These are phyloP conservation scores for Verticillium alfalfae DNA, from an alignment of 2,329 filamentous ascomycete species.

Conservation along the genomic window DNA sequence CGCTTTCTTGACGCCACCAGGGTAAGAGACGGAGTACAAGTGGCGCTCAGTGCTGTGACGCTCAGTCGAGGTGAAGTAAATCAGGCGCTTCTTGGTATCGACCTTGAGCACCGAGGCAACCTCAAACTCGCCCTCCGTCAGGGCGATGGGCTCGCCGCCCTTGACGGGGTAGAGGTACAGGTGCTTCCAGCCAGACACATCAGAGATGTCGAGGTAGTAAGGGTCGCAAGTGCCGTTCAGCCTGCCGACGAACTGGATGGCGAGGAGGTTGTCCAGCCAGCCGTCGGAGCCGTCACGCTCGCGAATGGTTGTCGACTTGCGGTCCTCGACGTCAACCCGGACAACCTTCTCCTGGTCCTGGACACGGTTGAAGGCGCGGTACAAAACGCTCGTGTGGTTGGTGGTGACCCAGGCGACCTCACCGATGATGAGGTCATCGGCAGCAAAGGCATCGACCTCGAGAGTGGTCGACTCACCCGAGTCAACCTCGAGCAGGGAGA, in stretches of 20 bases:
- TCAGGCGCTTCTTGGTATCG: slow-evolving; percentile 45
- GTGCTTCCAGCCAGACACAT: slow-evolving; percentile 60
- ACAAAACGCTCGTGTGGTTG: slow-evolving; percentile 53
- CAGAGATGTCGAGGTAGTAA: slow-evolving; percentile 64
- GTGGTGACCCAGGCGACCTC: slow-evolving; percentile 65
- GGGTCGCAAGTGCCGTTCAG: slow-evolving; percentile 26
- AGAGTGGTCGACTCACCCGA: slow-evolving; percentile 38
- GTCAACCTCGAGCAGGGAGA: slow-evolving; percentile 52
- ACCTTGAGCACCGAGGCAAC: slow-evolving; percentile 55
- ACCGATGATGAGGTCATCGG: slow-evolving; percentile 58
- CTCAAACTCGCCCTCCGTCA: slow-evolving; percentile 65
- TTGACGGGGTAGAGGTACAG: slow-evolving; percentile 58
- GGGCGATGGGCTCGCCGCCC: slow-evolving; percentile 46
- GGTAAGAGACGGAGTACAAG: slow-evolving; percentile 60
- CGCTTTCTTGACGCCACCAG: slow-evolving; percentile 45
- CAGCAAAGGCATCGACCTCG: slow-evolving; percentile 50
- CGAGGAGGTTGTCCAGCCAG: slow-evolving; percentile 56
- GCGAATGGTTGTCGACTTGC: slow-evolving; percentile 41
- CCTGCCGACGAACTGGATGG: slow-evolving; percentile 49
- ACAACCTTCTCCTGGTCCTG: slow-evolving; percentile 61
- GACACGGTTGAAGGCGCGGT: slow-evolving; percentile 63
- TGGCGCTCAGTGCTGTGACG: slow-evolving; percentile 63
- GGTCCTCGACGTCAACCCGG: slow-evolving; percentile 46
- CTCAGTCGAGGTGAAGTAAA: slow-evolving; percentile 63
- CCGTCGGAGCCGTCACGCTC: slow-evolving; percentile 54